Base-by-base conservation (phyloP, 495 filamentous ascomycete genomes). In the Lasiosphaeris hirsuta region DNA sequence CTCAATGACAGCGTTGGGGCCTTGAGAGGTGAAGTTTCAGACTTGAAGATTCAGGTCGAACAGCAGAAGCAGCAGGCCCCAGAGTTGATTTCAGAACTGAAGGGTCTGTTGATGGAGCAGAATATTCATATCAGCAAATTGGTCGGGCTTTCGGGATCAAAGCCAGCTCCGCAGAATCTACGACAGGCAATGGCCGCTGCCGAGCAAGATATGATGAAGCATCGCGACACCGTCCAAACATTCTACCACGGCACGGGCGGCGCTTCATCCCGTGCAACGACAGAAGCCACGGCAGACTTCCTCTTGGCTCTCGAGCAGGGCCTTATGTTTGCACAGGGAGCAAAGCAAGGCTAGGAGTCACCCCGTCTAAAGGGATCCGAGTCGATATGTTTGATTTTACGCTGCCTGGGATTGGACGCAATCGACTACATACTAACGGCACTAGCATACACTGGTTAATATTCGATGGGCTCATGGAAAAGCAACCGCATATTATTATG, bases 281-380 rank as follows among this genome's bases (percentile, higher is more conserved):
- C 44, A 10, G 61, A 63, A 56, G 47, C 38, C 3, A 58, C 57
- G 38, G 64, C 64, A 3, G 64, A 61, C 0, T 33, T 63, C 6
- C 15, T 67, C 4, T 11, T 53, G 3, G 17, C 40, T 10, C 50
- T 59, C 0, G 34, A 59, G 3, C 41, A 54, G 23, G 42, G 49
- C 9, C 14, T 58, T 2, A 19, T 17, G 17, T 23, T 10, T 23
- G 43, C 41, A 43, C 41, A 92, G 1, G 87, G 77, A 4, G 75
- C 95, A 2, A 81, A 77, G 63, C 43, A 30, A 30, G 23, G 23
- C 23, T 30, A 30, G 23, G 23, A 30, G 23, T 2, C 23, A 30
- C 2, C 23, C 23, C 23, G 23, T 5, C 23, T 30, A 30, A 5
- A 30, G 5, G 23, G 23, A n/a, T n/a, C n/a, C n/a, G n/a, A n/a